Base-by-base conservation (phyloP, 2,329 filamentous ascomycete species). In the Neobulgaria alba region DNA sequence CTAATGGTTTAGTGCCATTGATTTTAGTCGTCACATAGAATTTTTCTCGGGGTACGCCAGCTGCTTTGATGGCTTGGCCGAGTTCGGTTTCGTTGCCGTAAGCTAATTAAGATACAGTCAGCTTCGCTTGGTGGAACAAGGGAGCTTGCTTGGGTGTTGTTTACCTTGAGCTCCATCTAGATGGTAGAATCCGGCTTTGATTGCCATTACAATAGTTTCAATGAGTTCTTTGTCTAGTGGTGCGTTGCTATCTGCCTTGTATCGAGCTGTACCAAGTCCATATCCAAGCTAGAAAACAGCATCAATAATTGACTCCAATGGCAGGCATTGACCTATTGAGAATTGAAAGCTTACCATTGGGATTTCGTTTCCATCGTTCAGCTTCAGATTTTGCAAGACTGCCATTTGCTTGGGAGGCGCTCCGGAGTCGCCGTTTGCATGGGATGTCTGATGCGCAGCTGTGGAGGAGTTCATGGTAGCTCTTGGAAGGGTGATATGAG, bases 321-420 rank as follows among this genome's bases (percentile, higher is more conserved):
- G 5, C 8, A 43, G 38, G 21, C n/a, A 33, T 19, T 17, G 2
- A 23, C n/a, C n/a, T n/a, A n/a, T n/a, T n/a, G n/a, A n/a, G n/a
- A n/a, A 12, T 9, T 20, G 17, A 29, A 12, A 45, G 41, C 51
- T 47, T 63, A 81, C 77, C 68, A 83, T 71, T 9, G 84, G 84
- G 39, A 89, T 84, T 43, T 76, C 72, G 46, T 76, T 75, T 46
- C 82, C 83, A 65, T 89, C 81, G 51, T 84, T 85, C 42, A 89
- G 68, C 64, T 81, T 84, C 40, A 87, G 61, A 40, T 61, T 66
- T 1, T 79, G 79, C 29, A 73, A 81, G 59, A 43, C 41, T 36
- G 42, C 29, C 42, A 50, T 49, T 43, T 55, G 85, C 68, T 82
- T 88, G 62, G 94, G 86, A 56, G 93, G 85, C 56, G 89, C 84